Evolutionary conservation across 169 alveolate species (phyloP).

Genomic region (Cystoisospora suis): DNA sequence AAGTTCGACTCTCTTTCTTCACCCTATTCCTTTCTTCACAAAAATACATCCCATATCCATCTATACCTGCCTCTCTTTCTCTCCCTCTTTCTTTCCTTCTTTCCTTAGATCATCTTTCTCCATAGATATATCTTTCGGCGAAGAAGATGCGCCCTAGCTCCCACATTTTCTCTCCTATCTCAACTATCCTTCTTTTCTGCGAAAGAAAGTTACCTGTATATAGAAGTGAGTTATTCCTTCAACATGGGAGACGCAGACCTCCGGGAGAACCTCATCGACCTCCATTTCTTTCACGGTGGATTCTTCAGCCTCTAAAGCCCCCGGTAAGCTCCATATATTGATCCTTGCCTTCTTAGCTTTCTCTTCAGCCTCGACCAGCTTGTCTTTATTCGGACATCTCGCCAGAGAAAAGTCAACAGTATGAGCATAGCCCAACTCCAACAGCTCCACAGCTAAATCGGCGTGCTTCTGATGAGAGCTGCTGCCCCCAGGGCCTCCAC

Average conservation of each 20-base stretch:
- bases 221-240: background rate
- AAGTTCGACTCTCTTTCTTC: too few relatives aligned
- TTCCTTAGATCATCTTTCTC: too few relatives aligned
- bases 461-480: background rate
- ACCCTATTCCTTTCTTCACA: too few relatives aligned
- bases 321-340: constrained; percentile 48
- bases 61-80: too few relatives aligned
- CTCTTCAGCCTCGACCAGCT: constrained; percentile 29
- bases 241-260: constrained; percentile 25
- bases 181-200: background rate
- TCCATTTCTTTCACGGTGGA: background rate
- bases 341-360: background rate
- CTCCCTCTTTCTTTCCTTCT: too few relatives aligned
- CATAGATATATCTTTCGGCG: too few relatives aligned
- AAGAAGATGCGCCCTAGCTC: too few relatives aligned
- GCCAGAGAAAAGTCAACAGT: constrained; percentile 45
- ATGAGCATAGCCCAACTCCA: constrained; percentile 28
- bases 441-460: constrained; percentile 46
- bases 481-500: background rate
- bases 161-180: background rate
- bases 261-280: constrained; percentile 17
- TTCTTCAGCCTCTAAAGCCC: constrained; percentile 23
- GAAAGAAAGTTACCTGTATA: constrained; percentile 37
- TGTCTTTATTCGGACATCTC: background rate
- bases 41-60: too few relatives aligned